Percentiles rank a stretch among this genome's conserved stretches.
Evolutionary conservation across 495 filamentous ascomycete species (phyloP).

Genomic region (Daldinia grandis): DNA sequence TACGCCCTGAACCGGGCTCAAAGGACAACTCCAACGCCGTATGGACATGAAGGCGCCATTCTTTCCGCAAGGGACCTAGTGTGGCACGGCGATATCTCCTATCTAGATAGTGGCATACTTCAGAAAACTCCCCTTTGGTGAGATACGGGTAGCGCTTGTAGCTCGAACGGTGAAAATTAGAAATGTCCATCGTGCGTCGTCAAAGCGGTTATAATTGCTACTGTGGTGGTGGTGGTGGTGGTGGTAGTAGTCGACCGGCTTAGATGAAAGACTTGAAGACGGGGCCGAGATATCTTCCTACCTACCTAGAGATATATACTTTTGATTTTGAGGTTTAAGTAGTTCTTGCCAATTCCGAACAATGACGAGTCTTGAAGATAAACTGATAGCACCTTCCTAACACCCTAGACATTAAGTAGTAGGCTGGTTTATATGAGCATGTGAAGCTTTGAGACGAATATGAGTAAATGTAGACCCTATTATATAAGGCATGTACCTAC

Average conservation of each 20-base stretch:
- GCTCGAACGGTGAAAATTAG: conserved; percentile 27
- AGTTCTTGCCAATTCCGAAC: not conserved
- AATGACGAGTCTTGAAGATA: not conserved
- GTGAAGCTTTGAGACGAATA: not conserved
- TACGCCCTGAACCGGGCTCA: conserved; percentile 44
- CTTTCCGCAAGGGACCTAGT: conserved; percentile 55
- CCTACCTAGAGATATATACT: not conserved
- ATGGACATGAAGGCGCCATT: conserved; percentile 52
- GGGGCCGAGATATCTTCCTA: not conserved
- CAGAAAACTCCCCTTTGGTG: conserved; percentile 64
- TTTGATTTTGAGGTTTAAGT: not conserved
- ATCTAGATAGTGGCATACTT: conserved; percentile 66
- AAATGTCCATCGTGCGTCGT: conserved; percentile 12
- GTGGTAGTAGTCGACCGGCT: not conserved
- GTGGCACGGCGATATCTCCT: conserved; percentile 61
- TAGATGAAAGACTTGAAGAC: not conserved
- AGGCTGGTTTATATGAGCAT: not conserved
- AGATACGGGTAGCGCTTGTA: conserved; percentile 64
- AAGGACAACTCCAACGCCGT: conserved; percentile 48
- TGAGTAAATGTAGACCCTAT: not conserved
- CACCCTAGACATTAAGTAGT: not conserved
- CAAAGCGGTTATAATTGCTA: not conserved
- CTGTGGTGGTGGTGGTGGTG: not conserved
- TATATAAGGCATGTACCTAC: not conserved
- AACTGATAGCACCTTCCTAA: not conserved